Percentiles rank a stretch among this genome's conserved stretches.
Evolutionary conservation across 2,329 filamentous ascomycete genomes (phyloP).

Genomic region (Pleomassaria siparia): DNA sequence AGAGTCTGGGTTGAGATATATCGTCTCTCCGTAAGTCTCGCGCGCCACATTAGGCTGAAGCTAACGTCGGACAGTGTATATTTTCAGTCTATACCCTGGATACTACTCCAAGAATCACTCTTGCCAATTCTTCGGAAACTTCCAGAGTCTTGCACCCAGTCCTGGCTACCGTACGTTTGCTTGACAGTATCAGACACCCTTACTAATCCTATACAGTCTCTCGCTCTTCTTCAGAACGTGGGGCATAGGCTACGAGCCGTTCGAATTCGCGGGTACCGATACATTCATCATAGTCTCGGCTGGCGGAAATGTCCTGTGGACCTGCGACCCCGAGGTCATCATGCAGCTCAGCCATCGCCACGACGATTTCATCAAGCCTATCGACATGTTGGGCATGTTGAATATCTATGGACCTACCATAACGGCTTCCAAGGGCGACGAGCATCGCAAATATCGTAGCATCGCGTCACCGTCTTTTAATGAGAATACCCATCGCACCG

Average conservation of each 20-base stretch:
- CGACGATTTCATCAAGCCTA: background rate
- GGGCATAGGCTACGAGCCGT: constrained; percentile 4
- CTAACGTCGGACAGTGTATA: too few relatives aligned
- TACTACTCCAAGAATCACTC: too few relatives aligned
- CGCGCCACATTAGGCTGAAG: too few relatives aligned
- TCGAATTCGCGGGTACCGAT: background rate
- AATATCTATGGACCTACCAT: constrained; percentile 7
- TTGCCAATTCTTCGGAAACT: too few relatives aligned
- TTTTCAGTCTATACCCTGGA: too few relatives aligned
- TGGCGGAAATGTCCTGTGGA: background rate
- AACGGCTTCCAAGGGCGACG: background rate
- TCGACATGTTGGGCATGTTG: background rate
- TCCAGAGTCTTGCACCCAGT: too few relatives aligned
- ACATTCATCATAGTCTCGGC: background rate
- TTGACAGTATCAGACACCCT: too few relatives aligned
- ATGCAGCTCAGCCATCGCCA: background rate
- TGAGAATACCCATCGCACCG: background rate
- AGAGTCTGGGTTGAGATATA: too few relatives aligned
- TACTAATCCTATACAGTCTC: too few relatives aligned
- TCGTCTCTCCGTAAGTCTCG: too few relatives aligned
- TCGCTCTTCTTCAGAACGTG: background rate
- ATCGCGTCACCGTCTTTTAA: constrained; percentile 3
- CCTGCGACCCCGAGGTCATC: background rate
- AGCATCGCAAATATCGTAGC: background rate
- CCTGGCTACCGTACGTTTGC: too few relatives aligned